Base-by-base conservation (phyloP, 768 basidiomycete genomes). In the Termitomyces sp. region DNA sequence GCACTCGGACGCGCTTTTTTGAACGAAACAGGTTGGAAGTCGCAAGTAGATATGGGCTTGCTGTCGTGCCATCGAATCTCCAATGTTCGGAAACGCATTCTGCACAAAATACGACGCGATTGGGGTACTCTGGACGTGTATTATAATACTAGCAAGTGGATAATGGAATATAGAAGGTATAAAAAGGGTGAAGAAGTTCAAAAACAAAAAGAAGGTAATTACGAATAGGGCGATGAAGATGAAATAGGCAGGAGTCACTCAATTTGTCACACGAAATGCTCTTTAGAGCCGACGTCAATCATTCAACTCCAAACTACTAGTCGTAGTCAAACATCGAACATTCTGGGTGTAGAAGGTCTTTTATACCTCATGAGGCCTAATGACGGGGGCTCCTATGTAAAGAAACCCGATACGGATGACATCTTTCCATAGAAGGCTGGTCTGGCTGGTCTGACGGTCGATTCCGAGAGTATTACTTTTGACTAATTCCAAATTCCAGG, bases 11-110 rank as follows among this genome's bases (percentile, higher is more conserved):
- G 86, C 77, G 90, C 87, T 74, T 87, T 90, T 80, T 91, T 92
- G 80, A 82, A 91, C 0, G 90, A 77, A 37, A 87, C 71, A 20
- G 93, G 89, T 71, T 98, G 97, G 71, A 97, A 97, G 80, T 99
- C 97, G 74, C 92, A 94, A 15, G 94, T 92, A 48, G 94, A 96
- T 74, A 99, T 96, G 49, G 94, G 94, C 70, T 93, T 93, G 73
- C 83, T 87, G 79, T 95, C 94, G 81, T 97, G 94, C 94, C 94
- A 97, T 65, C 95, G 84, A 70, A 97, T 97, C 78, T 96, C 94
- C 49, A 96, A 84, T 4, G 93, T 94, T 62, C 91, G 84, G 72
- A 91, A 92, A 63, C 92, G 88, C 92, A 95, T 95, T 70, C 58
- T 61, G 53, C 14, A 47, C 29, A 29, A 32, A 11, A 17, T 47